Conservation (phyloP, 495 filamentous ascomycete genomes). For the Aspergillus nanangensis region DNA sequence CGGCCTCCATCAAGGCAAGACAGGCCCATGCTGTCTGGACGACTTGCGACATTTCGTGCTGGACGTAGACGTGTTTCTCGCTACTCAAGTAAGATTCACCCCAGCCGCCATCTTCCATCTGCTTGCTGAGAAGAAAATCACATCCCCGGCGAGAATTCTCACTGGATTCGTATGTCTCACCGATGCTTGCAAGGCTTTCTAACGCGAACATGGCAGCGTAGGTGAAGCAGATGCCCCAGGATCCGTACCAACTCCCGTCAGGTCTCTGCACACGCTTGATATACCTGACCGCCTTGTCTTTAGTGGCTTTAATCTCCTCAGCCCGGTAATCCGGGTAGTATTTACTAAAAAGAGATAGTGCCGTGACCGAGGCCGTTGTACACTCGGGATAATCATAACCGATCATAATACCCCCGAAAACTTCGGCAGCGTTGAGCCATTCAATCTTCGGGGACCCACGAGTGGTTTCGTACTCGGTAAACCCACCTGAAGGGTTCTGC, state of each 20-base stretch:
- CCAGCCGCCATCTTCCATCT: constrained; percentile 89
- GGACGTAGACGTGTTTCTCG: constrained; percentile 54
- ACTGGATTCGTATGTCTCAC: constrained; percentile 76
- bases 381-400: constrained; percentile 98
- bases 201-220: constrained; percentile 96
- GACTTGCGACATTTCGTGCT: constrained; percentile 69
- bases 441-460: constrained; percentile 76
- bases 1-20: constrained; percentile 78
- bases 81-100: constrained; percentile 88
- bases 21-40: constrained; percentile 91
- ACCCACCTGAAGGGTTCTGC: constrained; percentile 86
- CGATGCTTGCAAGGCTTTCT: constrained; percentile 75
- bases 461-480: constrained; percentile 82
- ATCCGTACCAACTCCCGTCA: constrained; percentile 93
- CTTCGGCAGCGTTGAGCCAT: constrained; percentile 88
- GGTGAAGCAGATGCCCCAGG: constrained; percentile 96
- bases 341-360: constrained; percentile 74
- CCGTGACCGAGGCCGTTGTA: constrained; percentile 92
- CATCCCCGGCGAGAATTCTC: constrained; percentile 67
- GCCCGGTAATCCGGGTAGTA: constrained; percentile 76
- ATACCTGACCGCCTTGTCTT: constrained; percentile 66
- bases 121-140: constrained; percentile 77
- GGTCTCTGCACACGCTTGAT: constrained; percentile 74
- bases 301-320: constrained; percentile 68
- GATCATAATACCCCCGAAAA: constrained; percentile 96